Evolutionary conservation across 371 early-diverging fungal species (phyloP).

Genomic region (Lichtheimia corymbifera): DNA sequence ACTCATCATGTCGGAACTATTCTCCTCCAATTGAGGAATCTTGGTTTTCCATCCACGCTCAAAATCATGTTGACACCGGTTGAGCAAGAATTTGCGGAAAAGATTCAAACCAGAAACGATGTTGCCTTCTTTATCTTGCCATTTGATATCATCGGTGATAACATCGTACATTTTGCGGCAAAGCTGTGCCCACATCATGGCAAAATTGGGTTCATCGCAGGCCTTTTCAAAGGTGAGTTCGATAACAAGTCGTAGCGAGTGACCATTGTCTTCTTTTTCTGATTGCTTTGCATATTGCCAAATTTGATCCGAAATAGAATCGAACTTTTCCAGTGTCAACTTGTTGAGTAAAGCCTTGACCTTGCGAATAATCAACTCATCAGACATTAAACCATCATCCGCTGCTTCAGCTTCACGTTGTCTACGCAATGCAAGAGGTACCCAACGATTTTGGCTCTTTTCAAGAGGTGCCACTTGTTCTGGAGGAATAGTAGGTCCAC

Average conservation of each 20-base stretch:
- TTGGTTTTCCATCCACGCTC: constrained; percentile 79
- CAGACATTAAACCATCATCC: constrained; percentile 42
- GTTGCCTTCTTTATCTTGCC: constrained; percentile 52
- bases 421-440: constrained; percentile 54
- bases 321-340: constrained; percentile 93
- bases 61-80: constrained; percentile 90
- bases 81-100: constrained; percentile 89
- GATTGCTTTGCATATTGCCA: constrained; percentile 72
- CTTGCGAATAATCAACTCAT: constrained; percentile 73
- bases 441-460: constrained; percentile 85
- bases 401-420: constrained; percentile 18
- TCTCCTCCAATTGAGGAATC: constrained; percentile 44
- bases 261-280: constrained; percentile 65
- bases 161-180: constrained; percentile 72
- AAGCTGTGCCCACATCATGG: constrained; percentile 86
- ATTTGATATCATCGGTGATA: constrained; percentile 54
- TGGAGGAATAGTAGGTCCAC: constrained; percentile 63
- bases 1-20: constrained; percentile 49
- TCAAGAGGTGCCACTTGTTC: constrained; percentile 75
- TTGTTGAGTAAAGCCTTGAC: constrained; percentile 92
- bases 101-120: constrained; percentile 66
- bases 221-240: constrained; percentile 92
- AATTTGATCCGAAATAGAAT: constrained; percentile 81
- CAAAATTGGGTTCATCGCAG: constrained; percentile 89
- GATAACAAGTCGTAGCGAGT: constrained; percentile 77